Evolutionary conservation across 2,329 filamentous ascomycete species (phyloP).

Genomic region (Sarocladiaceae sp.): DNA sequence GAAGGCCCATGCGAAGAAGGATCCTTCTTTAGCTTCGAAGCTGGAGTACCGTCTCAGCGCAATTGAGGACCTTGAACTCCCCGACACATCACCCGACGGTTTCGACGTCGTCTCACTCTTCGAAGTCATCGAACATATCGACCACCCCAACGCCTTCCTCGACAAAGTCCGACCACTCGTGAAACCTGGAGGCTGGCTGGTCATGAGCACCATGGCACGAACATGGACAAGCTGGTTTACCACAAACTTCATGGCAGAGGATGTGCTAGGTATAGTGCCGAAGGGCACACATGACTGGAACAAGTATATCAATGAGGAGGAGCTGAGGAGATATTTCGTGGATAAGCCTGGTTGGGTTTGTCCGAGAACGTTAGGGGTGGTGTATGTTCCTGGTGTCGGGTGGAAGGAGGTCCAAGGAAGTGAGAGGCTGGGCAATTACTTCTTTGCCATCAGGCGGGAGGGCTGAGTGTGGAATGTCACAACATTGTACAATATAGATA

Average conservation of each 20-base stretch:
- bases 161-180: constrained; percentile 69
- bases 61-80: constrained; percentile 63
- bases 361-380: constrained; percentile 68
- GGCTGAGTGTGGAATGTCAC: background rate
- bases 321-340: constrained; percentile 59
- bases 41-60: constrained; percentile 72
- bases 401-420: constrained; percentile 81
- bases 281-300: constrained; percentile 93
- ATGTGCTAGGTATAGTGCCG: constrained; percentile 81
- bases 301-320: constrained; percentile 88
- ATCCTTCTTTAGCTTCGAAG: constrained; percentile 61
- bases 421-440: constrained; percentile 91
- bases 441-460: constrained; percentile 70
- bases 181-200: constrained; percentile 86
- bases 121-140: constrained; percentile 93
- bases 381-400: constrained; percentile 86
- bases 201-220: constrained; percentile 87
- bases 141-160: constrained; percentile 70
- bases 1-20: constrained; percentile 66
- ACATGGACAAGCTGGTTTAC: constrained; percentile 87
- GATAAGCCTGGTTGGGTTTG: constrained; percentile 53
- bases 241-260: constrained; percentile 89
- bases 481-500: constrained; percentile 12
- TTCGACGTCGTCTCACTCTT: constrained; percentile 86
- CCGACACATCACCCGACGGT: constrained; percentile 32